Conservation (phyloP, 805 yeast genomes). For the Jamesozyma spencerorum region DNA sequence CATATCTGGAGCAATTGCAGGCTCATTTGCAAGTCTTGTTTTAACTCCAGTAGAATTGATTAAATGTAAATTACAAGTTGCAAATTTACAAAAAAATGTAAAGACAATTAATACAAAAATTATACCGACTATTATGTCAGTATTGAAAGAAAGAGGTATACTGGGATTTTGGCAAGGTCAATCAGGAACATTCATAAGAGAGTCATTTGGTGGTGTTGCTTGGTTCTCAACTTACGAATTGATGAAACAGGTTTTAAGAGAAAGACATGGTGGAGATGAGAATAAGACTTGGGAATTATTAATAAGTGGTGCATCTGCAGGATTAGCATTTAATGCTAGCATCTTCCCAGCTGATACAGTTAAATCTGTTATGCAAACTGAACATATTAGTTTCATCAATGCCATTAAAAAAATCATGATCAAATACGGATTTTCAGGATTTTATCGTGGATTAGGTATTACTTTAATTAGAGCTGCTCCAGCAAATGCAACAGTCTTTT, state of each 20-base stretch:
- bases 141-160: constrained; percentile 47
- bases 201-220: constrained; percentile 81
- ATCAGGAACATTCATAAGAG: constrained; percentile 69
- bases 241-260: constrained; percentile 30
- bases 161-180: constrained; percentile 84
- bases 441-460: constrained; percentile 79
- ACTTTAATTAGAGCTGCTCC: constrained; percentile 79
- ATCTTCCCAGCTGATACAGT: constrained; percentile 87
- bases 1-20: constrained; percentile 71
- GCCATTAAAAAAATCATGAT: constrained; percentile 35
- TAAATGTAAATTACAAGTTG: constrained; percentile 80
- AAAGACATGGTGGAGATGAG: constrained; percentile 18
- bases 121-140: constrained; percentile 32
- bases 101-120: constrained; percentile 24
- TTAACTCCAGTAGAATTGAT: constrained; percentile 85
- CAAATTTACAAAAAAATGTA: constrained; percentile 19
- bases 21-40: constrained; percentile 71
- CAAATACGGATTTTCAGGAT: constrained; percentile 56
- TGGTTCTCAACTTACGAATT: constrained; percentile 90
- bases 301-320: constrained; percentile 79
- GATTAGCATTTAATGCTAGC: constrained; percentile 68
- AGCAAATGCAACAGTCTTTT: constrained; percentile 80
- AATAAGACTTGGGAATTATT: constrained; percentile 47
- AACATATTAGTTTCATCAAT: constrained; percentile 33
- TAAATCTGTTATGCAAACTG: constrained; percentile 69